A percentile compares a stretch with the other conserved stretches of the same genome.
Evolutionary conservation across 2,329 filamentous ascomycete species (phyloP).

Genomic region (Diaporthe destruens): DNA sequence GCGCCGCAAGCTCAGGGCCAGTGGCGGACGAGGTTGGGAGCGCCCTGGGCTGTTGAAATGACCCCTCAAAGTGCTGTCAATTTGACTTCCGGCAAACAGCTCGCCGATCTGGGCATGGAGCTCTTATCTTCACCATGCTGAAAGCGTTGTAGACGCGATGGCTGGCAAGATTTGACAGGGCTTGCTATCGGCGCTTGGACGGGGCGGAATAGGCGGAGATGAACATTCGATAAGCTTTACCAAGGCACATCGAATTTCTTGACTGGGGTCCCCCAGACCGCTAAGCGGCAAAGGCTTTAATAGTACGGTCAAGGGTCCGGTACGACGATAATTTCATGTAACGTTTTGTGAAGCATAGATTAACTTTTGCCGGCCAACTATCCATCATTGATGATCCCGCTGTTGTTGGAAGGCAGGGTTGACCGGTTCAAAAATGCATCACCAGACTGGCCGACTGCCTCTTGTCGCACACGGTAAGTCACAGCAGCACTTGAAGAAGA

Average conservation of each 20-base stretch:
- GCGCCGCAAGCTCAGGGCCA: not conserved
- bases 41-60: not conserved
- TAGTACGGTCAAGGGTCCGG: not conserved
- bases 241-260: too few relatives aligned
- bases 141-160: not conserved
- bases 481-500: not conserved
- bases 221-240: conserved; percentile 16
- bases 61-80: conserved; percentile 5
- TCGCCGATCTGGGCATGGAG: not conserved
- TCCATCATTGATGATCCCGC: not conserved
- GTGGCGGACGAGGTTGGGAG: conserved; percentile 1
- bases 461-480: too few relatives aligned
- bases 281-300: not conserved
- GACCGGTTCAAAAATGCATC: not conserved
- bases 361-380: not conserved
- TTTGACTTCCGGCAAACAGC: conserved; percentile 12
- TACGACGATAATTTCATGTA: not conserved
- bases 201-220: conserved; percentile 22
- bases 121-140: conserved; percentile 16
- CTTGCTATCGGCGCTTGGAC: conserved; percentile 15
- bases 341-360: not conserved
- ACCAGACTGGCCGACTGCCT: too few relatives aligned
- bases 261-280: not conserved
- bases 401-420: not conserved
- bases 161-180: not conserved